Base-by-base conservation (phyloP, 305 asterid species). In the Ruellia speciosa region DNA sequence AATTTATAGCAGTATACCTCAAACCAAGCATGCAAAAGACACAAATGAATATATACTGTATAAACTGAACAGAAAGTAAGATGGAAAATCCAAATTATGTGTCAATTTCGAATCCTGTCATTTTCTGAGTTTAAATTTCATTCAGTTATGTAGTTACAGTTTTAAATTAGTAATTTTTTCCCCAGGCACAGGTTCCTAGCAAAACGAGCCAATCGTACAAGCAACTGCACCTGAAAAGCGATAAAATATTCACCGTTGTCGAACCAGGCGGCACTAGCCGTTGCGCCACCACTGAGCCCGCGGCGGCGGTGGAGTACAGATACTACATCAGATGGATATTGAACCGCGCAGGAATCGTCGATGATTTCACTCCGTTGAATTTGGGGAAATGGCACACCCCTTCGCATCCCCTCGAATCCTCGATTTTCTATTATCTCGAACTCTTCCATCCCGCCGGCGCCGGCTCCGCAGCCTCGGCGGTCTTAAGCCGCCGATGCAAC, bases 401-500 rank as follows among this genome's bases (percentile, higher is more conserved):
- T 7, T 71, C 88, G 0, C 90, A 76, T 66, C 88, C 96, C n/a
- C 81, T 90, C 14, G 90, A 88, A 64, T 95, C 95, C 6, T 77
- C 94, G 3, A 79, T 85, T 41, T 90, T 85, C 64, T 79, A 90
- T 67, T 72, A 74, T 69, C 76, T 90, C 1, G 96, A 90, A 46
- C 93, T 83, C 65, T 79, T 82, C 72, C 76, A 83, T 47, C 72
- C 73, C 14, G 41, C 66, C 63, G 7, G 77, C 53, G 31, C 69
- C 52, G 31, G n/a, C n/a, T n/a, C n/a, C n/a, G n/a, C n/a, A n/a
- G n/a, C n/a, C n/a, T n/a, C n/a, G n/a, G n/a, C 63, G 40, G 24
- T 62, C 68, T 48, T 79, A 14, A 66, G 69, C 68, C 67, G 53
- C 62, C 79, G 81, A 40, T 65, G 82, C 76, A 78, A 82, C 70